Conservation (phyloP, 2,329 filamentous ascomycete species). For the Alternaria rosae region DNA sequence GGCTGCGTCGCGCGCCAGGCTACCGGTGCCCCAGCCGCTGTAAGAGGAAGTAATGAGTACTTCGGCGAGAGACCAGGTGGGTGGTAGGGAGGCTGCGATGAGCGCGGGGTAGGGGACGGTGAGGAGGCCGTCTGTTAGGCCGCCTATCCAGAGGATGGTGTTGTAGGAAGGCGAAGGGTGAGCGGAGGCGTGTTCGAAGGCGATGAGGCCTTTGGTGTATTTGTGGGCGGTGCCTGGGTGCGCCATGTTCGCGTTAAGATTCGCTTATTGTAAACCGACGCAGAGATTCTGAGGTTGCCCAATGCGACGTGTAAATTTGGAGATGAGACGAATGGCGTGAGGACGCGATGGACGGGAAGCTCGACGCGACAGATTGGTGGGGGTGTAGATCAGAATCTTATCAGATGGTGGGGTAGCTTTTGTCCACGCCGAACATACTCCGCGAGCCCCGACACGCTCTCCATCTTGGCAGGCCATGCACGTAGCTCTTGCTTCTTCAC, state of each 20-base stretch:
- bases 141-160: constrained; percentile 73
- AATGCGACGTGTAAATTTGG: not conserved
- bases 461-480: not conserved
- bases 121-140: constrained; percentile 73
- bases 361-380: constrained; percentile 6
- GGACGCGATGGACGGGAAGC: not conserved
- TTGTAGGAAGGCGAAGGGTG: constrained; percentile 51
- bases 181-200: constrained; percentile 56
- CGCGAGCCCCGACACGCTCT: not conserved
- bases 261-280: not conserved
- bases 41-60: constrained; percentile 62
- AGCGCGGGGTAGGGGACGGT: constrained; percentile 65
- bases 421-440: not conserved
- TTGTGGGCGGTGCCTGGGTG: constrained; percentile 52
- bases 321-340: not conserved
- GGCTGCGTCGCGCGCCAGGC: constrained; percentile 61
- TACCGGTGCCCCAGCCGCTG: constrained; percentile 62
- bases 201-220: constrained; percentile 52
- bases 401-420: constrained; percentile 16
- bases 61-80: constrained; percentile 62
- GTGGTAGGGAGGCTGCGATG: constrained; percentile 58
- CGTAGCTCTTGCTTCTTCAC: not conserved
- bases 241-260: constrained; percentile 30
- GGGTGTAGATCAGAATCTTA: constrained; percentile 6
- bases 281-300: not conserved